These are phyloP conservation scores for Sporothrix luriei DNA, from an alignment of 2,329 filamentous ascomycete species.

Conservation along the genomic window DNA sequence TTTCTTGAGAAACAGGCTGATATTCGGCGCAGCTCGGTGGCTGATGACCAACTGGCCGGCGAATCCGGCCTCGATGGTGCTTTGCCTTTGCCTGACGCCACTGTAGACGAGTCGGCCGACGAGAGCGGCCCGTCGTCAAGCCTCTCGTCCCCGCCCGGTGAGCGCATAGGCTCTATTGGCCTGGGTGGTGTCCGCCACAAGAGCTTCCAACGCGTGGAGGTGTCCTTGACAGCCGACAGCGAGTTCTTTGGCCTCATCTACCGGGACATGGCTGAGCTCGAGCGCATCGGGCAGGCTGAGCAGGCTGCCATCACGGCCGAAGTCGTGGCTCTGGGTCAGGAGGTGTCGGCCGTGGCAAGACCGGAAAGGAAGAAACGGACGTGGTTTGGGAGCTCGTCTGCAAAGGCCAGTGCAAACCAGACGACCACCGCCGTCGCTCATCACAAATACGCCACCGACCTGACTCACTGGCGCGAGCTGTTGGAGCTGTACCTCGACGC, in stretches of 20 bases:
- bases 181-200: constrained; percentile 24
- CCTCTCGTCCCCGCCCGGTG: constrained; percentile 6
- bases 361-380: constrained; percentile 45
- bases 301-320: constrained; percentile 63
- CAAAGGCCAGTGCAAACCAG: constrained; percentile 66
- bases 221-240: constrained; percentile 74
- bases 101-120: constrained; percentile 18
- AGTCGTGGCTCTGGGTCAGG: constrained; percentile 65
- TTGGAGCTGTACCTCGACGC: constrained; percentile 81
- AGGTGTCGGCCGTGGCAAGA: constrained; percentile 65
- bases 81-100: background rate
- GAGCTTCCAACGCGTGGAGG: constrained; percentile 58
- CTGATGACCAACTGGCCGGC: background rate
- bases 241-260: constrained; percentile 80
- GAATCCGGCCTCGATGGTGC: background rate
- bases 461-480: constrained; percentile 76
- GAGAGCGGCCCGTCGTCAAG: background rate
- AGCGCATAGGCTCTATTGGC: background rate
- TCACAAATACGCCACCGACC: constrained; percentile 52
- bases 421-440: constrained; percentile 40
- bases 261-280: constrained; percentile 69
- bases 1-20: constrained; percentile 63
- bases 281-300: constrained; percentile 68
- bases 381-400: constrained; percentile 62
- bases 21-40: constrained; percentile 27